These are phyloP conservation scores for Albugo candida DNA, from an alignment of 352 stramenopile species.

Conservation along the genomic window DNA sequence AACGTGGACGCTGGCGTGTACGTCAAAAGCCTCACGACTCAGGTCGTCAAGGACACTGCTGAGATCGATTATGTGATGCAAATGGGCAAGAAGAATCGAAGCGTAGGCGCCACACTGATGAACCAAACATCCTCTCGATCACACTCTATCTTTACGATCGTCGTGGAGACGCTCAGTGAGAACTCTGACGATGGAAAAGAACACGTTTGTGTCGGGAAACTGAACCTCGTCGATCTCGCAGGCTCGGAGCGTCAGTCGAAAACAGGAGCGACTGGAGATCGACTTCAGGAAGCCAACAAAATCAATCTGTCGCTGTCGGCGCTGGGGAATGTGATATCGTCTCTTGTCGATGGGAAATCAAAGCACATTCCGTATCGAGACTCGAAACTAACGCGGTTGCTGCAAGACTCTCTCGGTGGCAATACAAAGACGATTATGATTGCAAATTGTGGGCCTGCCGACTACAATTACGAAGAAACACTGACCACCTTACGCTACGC, in stretches of 20 bases:
- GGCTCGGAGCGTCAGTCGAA: slow-evolving; percentile 57
- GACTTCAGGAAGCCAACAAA: slow-evolving; percentile 63
- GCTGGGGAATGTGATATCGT: slow-evolving; percentile 81
- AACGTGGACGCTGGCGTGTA: slow-evolving; percentile 82
- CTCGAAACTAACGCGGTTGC: slow-evolving; percentile 92
- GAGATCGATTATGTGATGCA: slow-evolving; percentile 86
- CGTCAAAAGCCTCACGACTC: slow-evolving; percentile 71
- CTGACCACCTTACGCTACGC: slow-evolving; percentile 90
- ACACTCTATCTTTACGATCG: slow-evolving; percentile 96
- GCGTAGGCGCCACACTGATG: slow-evolving; percentile 91
- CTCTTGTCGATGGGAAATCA: slow-evolving; percentile 31
- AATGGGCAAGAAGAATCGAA: slow-evolving; percentile 88
- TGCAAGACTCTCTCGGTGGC: slow-evolving; percentile 92
- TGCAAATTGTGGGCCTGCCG: slow-evolving; percentile 90
- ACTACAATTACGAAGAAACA: slow-evolving; percentile 96
- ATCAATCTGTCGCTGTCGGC: slow-evolving; percentile 76
- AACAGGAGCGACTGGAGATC: slow-evolving; percentile 45
- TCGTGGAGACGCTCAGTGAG: slow-evolving; percentile 82
- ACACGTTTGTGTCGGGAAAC: slow-evolving; percentile 90
- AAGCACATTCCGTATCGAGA: slow-evolving; percentile 88
- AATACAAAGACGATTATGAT: slow-evolving; percentile 99
- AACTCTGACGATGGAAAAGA: slow-evolving; percentile 53
- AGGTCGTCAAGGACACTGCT: slow-evolving; percentile 76
- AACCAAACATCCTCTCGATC: slow-evolving; percentile 94
- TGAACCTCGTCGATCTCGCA: slow-evolving; percentile 84